Base-by-base conservation (phyloP, 345 rosid species). In the Triadica sebifera region DNA sequence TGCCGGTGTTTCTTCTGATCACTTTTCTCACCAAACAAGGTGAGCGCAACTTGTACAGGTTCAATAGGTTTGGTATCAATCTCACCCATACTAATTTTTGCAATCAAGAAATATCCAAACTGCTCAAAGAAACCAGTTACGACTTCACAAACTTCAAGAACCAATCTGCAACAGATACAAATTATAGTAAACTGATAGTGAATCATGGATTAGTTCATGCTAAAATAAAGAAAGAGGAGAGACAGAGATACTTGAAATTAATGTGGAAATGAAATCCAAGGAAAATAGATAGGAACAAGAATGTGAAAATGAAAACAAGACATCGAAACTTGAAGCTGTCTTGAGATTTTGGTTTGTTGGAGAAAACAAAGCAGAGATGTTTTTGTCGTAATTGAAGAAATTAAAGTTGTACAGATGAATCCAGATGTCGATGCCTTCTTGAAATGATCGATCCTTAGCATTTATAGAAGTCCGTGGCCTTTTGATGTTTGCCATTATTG, bases 21-120 rank as follows among this genome's bases (percentile, higher is more conserved):
- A 8, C 78, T 46, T 51, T 73, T 79, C 57, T 83, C 77, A 0
- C 81, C 90, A 0, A 87, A 84, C 55, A 84, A 67, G 46, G 87
- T 71, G 3, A 86, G 29, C 4, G 87, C 89, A 1, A 81, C 86
- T 78, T 89, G 89, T 46, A 87, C 91, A 1, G 86, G 74, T 51
- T 87, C 86, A 13, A 87, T 84, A 6, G 88, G 77, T 50, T 78
- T 89, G 63, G 87, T 83, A 71, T 86, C 87, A 22, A 83, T 82
- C 83, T 89, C 93, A 47, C 82, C 89, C 89, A 81, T 86, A 58
- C 77, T 63, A 4, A 38, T 53, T 25, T 5, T n/a, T 37, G 10
- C 17, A 4, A 10, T 53, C 59, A 20, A 77, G 43, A 72, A 69
- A 59, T 22, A 19, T 47, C n/a, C 70, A 39, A 49, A 72, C 7